Base-by-base conservation (phyloP, 2,329 filamentous ascomycete species). In the Cercospora berteroae region DNA sequence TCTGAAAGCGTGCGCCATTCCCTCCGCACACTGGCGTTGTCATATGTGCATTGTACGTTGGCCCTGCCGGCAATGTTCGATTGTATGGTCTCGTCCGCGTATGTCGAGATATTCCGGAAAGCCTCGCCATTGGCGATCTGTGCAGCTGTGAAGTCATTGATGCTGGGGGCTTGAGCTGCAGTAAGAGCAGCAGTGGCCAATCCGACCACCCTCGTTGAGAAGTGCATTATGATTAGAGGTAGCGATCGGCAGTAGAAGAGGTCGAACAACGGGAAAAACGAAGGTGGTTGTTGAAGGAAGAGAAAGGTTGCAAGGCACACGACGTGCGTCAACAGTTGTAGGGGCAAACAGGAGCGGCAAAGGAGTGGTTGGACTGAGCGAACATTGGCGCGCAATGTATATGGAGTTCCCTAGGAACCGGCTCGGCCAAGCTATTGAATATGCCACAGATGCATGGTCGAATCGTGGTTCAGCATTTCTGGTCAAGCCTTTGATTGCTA, bases 101-200 rank as follows among this genome's bases (percentile, higher is more conserved):
- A 72, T 29, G 69, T 67, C 13, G 69, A 71, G 27, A 77, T 70
- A 39, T 77, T 74, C 48, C 69, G 61, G 60, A 70, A 77, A n/a
- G 76, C 76, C 16, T 67, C 68, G 60, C 75, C 76, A 44, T 70
- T 72, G 16, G 68, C 63, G 39, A 77, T 74, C 23, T 77, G 69
- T 13, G 67, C 65, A 27, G 71, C 25, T 20, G 73, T 73, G 67
- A 71, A 77, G 63, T 72, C 68, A 60, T 64, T 68, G 59, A 71
- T 64, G 65, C 63, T 70, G 31, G 74, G 73, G 27, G 71, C 65
- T 62, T 70, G 67, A 9, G 73, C 73, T 8, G 67, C 64, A 20
- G 66, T 65, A 8, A 74, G 65, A 29, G 71, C 70, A n/a, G 68
- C 69, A 57, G 70, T 56, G 48, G 66, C 59, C 63, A 68, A 9